These are phyloP conservation scores for Blastobotrys parvus DNA, from an alignment of 805 yeast species.

Conservation along the genomic window DNA sequence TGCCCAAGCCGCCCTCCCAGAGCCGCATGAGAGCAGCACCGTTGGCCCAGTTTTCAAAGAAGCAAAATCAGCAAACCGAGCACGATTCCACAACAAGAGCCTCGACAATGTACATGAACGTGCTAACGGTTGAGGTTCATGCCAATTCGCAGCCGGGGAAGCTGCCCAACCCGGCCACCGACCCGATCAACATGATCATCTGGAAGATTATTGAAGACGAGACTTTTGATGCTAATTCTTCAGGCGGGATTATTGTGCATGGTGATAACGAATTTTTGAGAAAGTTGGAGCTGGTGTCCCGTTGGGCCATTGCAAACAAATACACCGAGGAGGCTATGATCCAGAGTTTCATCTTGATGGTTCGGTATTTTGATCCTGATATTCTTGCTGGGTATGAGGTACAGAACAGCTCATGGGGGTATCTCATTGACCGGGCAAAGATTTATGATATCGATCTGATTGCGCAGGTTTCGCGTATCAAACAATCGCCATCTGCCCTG, in stretches of 20 bases:
- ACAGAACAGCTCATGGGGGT: slow-evolving; percentile 84
- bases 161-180: slow-evolving; percentile 59
- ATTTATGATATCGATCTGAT: slow-evolving; percentile 45
- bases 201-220: slow-evolving; percentile 51
- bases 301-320: not conserved
- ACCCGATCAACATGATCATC: slow-evolving; percentile 50
- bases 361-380: slow-evolving; percentile 73
- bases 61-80: too few relatives aligned
- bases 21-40: not conserved
- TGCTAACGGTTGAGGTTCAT: slow-evolving; percentile 63
- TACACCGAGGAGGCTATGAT: slow-evolving; percentile 52
- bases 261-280: slow-evolving; percentile 18
- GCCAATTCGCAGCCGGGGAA: slow-evolving; percentile 41
- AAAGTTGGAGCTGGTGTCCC: not conserved
- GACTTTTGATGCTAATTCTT: slow-evolving; percentile 19
- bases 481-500: slow-evolving; percentile 7
- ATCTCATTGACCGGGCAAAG: slow-evolving; percentile 51
- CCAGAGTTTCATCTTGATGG: slow-evolving; percentile 43
- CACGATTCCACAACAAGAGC: too few relatives aligned
- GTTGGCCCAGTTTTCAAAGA: not conserved
- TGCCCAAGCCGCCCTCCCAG: not conserved
- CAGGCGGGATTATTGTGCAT: slow-evolving; percentile 17
- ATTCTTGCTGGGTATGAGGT: slow-evolving; percentile 80
- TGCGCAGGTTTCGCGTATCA: slow-evolving; percentile 55
- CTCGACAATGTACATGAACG: slow-evolving; percentile 33